Percentiles rank a stretch among this genome's conserved stretches.
Evolutionary conservation across 2,329 filamentous ascomycete genomes (phyloP).

Genomic region (Fusarium paranaense): DNA sequence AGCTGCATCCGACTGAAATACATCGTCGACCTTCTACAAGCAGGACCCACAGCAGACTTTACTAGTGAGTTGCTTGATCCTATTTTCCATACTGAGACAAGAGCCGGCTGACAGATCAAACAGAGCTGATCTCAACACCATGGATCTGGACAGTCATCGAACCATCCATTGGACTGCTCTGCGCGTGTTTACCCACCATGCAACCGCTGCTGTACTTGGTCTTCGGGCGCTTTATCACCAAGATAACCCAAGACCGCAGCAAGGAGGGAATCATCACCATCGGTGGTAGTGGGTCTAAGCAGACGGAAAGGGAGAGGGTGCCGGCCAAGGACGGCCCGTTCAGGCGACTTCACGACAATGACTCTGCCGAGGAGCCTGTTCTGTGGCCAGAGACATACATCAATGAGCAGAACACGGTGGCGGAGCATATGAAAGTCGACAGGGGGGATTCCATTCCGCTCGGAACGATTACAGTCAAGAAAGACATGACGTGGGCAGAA

Average conservation of each 20-base stretch:
- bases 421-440: not conserved
- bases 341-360: not conserved
- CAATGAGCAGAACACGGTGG: not conserved
- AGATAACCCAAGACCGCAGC: not conserved
- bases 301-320: not conserved
- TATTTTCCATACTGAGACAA: not conserved
- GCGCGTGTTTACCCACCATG: not conserved
- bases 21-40: not conserved
- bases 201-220: not conserved
- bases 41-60: not conserved
- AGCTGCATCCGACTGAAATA: constrained; percentile 1
- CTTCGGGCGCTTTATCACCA: not conserved
- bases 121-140: not conserved
- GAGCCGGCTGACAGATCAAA: not conserved
- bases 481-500: not conserved
- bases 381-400: not conserved
- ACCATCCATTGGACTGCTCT: not conserved
- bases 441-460: not conserved
- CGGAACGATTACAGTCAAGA: not conserved
- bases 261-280: not conserved
- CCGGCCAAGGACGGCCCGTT: not conserved
- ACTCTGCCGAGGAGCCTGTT: not conserved
- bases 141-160: not conserved
- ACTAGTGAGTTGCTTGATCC: not conserved
- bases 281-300: not conserved